Percentiles rank a stretch among this genome's conserved stretches.
Conservation (phyloP, 73 alveolate species). For the Diophrys sp. region DNA sequence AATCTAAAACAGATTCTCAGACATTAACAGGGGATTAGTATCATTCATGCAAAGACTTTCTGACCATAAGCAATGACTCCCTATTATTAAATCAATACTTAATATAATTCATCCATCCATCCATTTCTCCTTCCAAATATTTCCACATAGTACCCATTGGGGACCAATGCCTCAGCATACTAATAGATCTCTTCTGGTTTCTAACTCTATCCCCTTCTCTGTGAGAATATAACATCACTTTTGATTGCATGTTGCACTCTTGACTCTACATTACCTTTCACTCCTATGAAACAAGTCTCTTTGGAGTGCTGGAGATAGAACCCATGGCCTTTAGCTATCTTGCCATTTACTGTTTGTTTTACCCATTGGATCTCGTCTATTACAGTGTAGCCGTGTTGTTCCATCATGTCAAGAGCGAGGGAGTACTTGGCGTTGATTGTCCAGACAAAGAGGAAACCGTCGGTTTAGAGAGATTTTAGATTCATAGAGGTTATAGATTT, state of each 20-base stretch:
- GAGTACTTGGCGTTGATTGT: conserved; percentile 47
- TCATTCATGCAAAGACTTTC: too few species aligned
- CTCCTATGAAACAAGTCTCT: conserved; percentile 87
- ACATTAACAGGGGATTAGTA: too few species aligned
- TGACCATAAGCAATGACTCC: too few species aligned
- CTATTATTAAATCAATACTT: too few species aligned
- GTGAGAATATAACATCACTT: neutral
- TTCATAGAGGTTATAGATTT: conserved; percentile 45
- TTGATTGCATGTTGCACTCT: neutral
- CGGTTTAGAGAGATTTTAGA: conserved; percentile 52
- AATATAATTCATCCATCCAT: conserved; percentile 70
- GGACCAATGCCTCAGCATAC: conserved; percentile 77
- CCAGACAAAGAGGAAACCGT: conserved; percentile 84
- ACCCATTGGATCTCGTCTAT: conserved; percentile 89
- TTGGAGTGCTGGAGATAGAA: conserved; percentile 82
- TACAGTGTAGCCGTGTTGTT: conserved; percentile 69
- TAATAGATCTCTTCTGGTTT: conserved; percentile 89
- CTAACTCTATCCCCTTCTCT: conserved; percentile 15
- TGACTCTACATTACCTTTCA: conserved; percentile 46
- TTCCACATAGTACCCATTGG: conserved; percentile 82
- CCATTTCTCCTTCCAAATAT: conserved; percentile 89
- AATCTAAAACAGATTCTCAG: too few species aligned
- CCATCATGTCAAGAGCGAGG: conserved; percentile 36
- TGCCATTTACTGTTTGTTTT: conserved; percentile 78
- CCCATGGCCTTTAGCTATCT: conserved; percentile 86